Conservation (phyloP, 192 early-diverging fungal genomes). For the Linnemannia schmuckeri region DNA sequence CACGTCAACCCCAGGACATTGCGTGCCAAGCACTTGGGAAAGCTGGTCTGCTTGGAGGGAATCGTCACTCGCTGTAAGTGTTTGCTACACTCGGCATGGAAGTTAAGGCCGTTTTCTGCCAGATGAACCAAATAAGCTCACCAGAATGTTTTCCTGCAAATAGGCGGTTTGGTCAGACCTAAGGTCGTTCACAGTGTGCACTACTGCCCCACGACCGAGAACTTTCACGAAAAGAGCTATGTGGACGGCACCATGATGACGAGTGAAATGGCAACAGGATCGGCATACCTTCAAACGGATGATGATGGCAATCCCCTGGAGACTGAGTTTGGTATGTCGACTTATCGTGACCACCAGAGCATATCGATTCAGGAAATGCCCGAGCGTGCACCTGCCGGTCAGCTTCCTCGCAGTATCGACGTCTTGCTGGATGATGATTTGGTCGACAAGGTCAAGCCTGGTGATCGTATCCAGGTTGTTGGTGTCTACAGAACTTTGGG, state of each 20-base stretch:
- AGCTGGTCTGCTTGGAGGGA: constrained; percentile 93
- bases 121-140: background rate
- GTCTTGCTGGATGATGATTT: constrained; percentile 96
- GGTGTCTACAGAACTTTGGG: constrained; percentile 94
- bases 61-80: constrained; percentile 95
- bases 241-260: constrained; percentile 87
- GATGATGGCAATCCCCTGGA: constrained; percentile 91
- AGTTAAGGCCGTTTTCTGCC: background rate
- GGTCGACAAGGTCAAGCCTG: constrained; percentile 95
- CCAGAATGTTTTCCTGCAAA: background rate
- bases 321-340: constrained; percentile 92
- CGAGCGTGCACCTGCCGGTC: constrained; percentile 94
- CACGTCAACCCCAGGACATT: constrained; percentile 90
- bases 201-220: constrained; percentile 87
- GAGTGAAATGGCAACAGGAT: constrained; percentile 75
- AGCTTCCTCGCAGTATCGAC: constrained; percentile 94
- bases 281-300: constrained; percentile 95
- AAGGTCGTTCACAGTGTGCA: constrained; percentile 94
- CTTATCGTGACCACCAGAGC: constrained; percentile 93
- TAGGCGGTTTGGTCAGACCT: constrained; percentile 94
- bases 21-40: constrained; percentile 83
- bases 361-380: constrained; percentile 99
- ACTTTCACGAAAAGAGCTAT: constrained; percentile 89
- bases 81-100: background rate
- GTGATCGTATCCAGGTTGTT: constrained; percentile 94